A percentile compares a stretch with the other conserved stretches of the same genome.
These are phyloP conservation scores for Pichia terricola DNA, from an alignment of 1,139 yeast genomes.

Conservation along the genomic window DNA sequence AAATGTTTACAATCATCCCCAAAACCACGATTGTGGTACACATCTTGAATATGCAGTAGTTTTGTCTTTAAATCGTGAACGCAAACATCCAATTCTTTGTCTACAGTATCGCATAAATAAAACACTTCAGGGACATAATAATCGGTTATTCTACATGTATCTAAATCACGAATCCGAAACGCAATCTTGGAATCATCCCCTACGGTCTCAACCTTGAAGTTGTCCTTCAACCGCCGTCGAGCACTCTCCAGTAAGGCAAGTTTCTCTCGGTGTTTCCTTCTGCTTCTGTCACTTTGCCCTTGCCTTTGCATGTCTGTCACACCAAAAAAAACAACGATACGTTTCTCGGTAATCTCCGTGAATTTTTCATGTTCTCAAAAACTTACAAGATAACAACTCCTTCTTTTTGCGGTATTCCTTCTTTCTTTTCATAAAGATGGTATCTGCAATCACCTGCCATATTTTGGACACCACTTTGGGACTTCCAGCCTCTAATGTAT, in stretches of 20 bases:
- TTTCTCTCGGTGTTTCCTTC: too few relatives aligned
- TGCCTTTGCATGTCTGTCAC: too few relatives aligned
- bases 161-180: neutral
- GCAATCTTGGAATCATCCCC: slow-evolving; percentile 1
- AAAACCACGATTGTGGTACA: slow-evolving; percentile 5
- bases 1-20: neutral
- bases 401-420: too few relatives aligned
- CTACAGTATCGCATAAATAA: slow-evolving; percentile 21
- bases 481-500: slow-evolving; percentile 62
- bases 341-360: neutral
- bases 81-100: neutral
- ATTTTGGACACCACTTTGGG: slow-evolving; percentile 80
- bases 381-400: too few relatives aligned
- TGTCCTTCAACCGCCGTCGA: neutral
- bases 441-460: slow-evolving; percentile 64
- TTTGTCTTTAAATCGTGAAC: neutral
- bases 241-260: neutral
- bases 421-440: too few relatives aligned
- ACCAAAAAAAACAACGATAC: too few relatives aligned
- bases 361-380: too few relatives aligned
- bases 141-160: slow-evolving; percentile 12
- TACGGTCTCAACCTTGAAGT: neutral
- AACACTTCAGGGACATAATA: slow-evolving; percentile 30
- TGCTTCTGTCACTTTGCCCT: too few relatives aligned
- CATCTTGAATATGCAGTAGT: neutral